Base-by-base conservation (phyloP, 1,284 basidiomycete species). In the Cutaneotrichosporon dermatis region DNA sequence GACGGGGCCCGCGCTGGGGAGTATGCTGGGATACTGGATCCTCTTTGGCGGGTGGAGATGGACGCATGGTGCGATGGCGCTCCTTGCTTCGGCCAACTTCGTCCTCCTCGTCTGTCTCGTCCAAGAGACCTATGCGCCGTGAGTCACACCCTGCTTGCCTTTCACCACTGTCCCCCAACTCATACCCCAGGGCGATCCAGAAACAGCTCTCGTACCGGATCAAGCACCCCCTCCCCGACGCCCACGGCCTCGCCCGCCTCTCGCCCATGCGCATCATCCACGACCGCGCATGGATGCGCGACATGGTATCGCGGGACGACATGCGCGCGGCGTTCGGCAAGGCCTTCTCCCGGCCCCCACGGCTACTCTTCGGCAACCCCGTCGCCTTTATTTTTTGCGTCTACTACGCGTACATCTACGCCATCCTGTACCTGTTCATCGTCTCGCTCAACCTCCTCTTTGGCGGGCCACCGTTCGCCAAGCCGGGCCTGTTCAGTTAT, bases 331-430 rank as follows among this genome's bases (percentile, higher is more conserved):
- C 67, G 0, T 77, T 76, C 54, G 52, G 51, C 0, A 61, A 63
- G 39, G 74, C 76, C 1, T 73, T 79, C 59, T 71, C 70, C 6
- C 70, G 80, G 13, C 80, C 80, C 0, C 79, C 79, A 25, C 60
- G 78, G 7, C 60, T 79, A 2, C 61, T 80, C 15, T 69, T 79
- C 46, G 58, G 62, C 52, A 80, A 79, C 61, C 79, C 79, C 1
- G 74, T 79, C 12, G 76, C 76, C 25, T 71, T 78, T 52, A 68
- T 78, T 39, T 80, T 81, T 58, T 74, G 72, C 3, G 49, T 71
- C 44, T 81, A 82, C 65, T 79, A 80, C 55, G 77, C 79, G 0
- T 82, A 79, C 64, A 71, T 79, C 51, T 82, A 81, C 59, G 72
- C 66, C 39, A 69, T 76, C 53, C 78, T 79, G 44, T 79, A 79